A percentile compares a stretch with the other conserved stretches of the same genome.
These are phyloP conservation scores for Tilletia horrida DNA, from an alignment of 1,284 basidiomycete species.

Conservation along the genomic window DNA sequence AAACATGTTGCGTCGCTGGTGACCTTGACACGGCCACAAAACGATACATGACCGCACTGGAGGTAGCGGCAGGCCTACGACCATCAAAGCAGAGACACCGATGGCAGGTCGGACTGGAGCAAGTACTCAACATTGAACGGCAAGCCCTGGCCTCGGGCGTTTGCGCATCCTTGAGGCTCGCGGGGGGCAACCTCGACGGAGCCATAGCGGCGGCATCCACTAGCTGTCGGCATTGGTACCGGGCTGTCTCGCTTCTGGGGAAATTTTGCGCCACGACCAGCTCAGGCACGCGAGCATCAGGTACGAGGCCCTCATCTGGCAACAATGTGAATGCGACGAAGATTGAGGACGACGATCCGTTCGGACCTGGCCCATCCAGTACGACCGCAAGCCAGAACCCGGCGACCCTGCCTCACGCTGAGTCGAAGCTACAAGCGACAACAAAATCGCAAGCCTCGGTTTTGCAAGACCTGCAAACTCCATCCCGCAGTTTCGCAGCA, in stretches of 20 bases:
- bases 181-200: slow-evolving; percentile 27
- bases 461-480: background rate
- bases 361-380: slow-evolving; percentile 7
- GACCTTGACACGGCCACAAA: slow-evolving; percentile 24
- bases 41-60: slow-evolving; percentile 28
- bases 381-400: background rate
- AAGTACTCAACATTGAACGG: slow-evolving; percentile 26
- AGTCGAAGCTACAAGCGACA: background rate
- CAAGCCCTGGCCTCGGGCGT: slow-evolving; percentile 30
- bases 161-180: slow-evolving; percentile 26
- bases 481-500: background rate
- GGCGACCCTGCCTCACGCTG: background rate
- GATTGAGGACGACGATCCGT: slow-evolving; percentile 7
- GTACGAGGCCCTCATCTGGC: background rate
- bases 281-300: background rate
- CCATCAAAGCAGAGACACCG: background rate
- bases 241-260: slow-evolving; percentile 25
- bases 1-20: slow-evolving; percentile 23
- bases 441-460: background rate
- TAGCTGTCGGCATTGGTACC: slow-evolving; percentile 28
- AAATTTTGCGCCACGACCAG: slow-evolving; percentile 23
- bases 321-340: background rate
- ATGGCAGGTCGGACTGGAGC: slow-evolving; percentile 26
- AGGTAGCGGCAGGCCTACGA: slow-evolving; percentile 20
- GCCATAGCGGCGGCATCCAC: slow-evolving; percentile 27